Evolutionary conservation across 176 grass and related monocot genomes (phyloP).

Genomic region (Secale cereale): DNA sequence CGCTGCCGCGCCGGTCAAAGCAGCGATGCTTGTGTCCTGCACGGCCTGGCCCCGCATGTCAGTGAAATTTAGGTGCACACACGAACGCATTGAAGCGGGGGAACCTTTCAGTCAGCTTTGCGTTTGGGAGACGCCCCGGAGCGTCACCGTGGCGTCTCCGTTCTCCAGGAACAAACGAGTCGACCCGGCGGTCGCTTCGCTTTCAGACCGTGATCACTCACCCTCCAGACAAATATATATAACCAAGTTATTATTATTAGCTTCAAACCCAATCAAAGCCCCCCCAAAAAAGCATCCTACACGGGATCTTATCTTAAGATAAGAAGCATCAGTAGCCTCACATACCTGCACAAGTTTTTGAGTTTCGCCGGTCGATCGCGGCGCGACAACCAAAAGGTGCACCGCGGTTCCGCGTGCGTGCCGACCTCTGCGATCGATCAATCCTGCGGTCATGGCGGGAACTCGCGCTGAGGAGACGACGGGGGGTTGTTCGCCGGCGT

Average conservation of each 20-base stretch:
- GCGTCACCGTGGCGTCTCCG: background rate
- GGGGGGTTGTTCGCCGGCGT: background rate
- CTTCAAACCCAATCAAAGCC: background rate
- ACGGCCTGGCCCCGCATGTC: background rate
- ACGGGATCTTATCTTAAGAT: background rate
- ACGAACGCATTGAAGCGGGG: background rate
- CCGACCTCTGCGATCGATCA: background rate
- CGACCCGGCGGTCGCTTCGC: background rate
- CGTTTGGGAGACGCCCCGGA: background rate
- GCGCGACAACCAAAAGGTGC: background rate
- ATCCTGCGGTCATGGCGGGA: background rate
- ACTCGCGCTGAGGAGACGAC: background rate
- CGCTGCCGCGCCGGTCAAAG: background rate
- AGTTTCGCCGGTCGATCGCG: background rate
- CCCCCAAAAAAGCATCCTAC: background rate
- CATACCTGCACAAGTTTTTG: background rate
- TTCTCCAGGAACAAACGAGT: background rate
- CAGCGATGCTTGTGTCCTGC: background rate
- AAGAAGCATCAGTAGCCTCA: background rate
- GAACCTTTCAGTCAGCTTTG: background rate
- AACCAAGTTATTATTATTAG: background rate
- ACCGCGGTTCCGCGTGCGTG: background rate
- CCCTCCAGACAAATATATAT: background rate
- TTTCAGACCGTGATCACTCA: constrained; percentile 21
- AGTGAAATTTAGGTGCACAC: background rate